These are phyloP conservation scores for Salmacisia buchloeana DNA, from an alignment of 1,284 basidiomycete genomes.

Conservation along the genomic window DNA sequence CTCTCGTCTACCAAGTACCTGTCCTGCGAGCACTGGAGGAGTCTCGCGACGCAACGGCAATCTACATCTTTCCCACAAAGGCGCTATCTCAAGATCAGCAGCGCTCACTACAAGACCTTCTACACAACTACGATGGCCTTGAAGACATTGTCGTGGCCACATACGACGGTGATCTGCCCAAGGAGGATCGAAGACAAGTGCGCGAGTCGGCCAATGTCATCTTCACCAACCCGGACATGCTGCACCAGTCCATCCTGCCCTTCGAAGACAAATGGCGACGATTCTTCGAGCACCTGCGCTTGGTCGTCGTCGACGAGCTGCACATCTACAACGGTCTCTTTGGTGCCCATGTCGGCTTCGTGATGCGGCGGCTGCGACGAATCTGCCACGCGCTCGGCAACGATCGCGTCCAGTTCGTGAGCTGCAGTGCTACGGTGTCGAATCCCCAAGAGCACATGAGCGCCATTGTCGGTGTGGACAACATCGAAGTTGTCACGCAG, in stretches of 20 bases:
- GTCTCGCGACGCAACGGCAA: constrained; percentile 63
- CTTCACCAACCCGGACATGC: constrained; percentile 65
- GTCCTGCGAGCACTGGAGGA: constrained; percentile 65
- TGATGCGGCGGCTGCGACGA: constrained; percentile 59
- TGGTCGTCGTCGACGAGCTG: constrained; percentile 77
- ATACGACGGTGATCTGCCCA: constrained; percentile 82
- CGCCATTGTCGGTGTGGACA: constrained; percentile 66
- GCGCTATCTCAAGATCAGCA: constrained; percentile 86
- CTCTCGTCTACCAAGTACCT: constrained; percentile 71
- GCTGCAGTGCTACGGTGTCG: constrained; percentile 81
- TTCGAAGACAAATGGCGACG: constrained; percentile 77
- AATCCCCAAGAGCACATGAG: constrained; percentile 58
- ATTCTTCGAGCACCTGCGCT: constrained; percentile 64
- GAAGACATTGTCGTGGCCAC: constrained; percentile 65
- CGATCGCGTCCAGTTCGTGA: constrained; percentile 66
- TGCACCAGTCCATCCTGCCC: constrained; percentile 78
- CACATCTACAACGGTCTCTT: constrained; percentile 63
- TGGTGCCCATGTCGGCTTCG: constrained; percentile 41
- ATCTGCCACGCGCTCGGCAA: constrained; percentile 80
- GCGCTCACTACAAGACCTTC: constrained; percentile 52
- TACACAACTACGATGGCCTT: constrained; percentile 62
- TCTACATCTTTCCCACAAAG: constrained; percentile 89
- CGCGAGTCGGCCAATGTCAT: constrained; percentile 53
- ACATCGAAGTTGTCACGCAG: constrained; percentile 67
- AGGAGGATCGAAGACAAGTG: constrained; percentile 56